Evolutionary conservation across 2,329 filamentous ascomycete species (phyloP).

Genomic region (Herpotrichia juniperi): DNA sequence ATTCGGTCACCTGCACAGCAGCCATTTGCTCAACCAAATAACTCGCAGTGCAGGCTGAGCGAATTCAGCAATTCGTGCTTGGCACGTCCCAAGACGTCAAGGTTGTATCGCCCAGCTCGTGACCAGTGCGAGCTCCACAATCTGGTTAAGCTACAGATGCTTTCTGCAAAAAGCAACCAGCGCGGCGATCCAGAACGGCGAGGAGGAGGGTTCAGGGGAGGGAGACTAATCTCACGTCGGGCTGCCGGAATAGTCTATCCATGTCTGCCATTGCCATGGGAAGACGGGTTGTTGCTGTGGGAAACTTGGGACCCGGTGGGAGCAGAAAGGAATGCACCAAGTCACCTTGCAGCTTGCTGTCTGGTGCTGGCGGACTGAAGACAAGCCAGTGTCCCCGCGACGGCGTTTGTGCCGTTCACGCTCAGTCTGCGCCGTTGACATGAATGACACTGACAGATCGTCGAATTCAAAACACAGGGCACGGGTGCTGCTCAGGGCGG

Average conservation of each 20-base stretch:
- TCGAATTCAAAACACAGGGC: no score
- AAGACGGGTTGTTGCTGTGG: no score
- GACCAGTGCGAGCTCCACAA: conserved; percentile 20
- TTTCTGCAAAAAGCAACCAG: conserved; percentile 32
- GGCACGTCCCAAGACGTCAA: conserved; percentile 25
- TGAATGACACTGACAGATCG: no score
- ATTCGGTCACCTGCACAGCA: background rate
- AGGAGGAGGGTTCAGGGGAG: conserved; percentile 38
- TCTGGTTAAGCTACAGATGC: conserved; percentile 30
- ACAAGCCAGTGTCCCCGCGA: background rate
- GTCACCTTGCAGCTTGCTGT: background rate
- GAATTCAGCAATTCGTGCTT: conserved; percentile 4
- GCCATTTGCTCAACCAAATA: background rate
- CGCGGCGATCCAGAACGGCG: conserved; percentile 42
- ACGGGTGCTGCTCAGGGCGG: background rate
- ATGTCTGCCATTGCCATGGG: background rate
- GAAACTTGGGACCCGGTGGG: no score
- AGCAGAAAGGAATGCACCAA: background rate
- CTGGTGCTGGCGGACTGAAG: background rate
- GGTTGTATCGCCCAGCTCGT: conserved; percentile 26
- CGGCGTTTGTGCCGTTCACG: background rate
- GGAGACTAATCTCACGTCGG: conserved; percentile 36
- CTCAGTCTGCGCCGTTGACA: background rate
- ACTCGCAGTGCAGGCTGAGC: no score
- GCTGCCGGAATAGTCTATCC: conserved; percentile 7